Percentiles rank a stretch among this genome's conserved stretches.
Evolutionary conservation across 805 yeast genomes (phyloP).

Genomic region (Ogataea chonburiensis): DNA sequence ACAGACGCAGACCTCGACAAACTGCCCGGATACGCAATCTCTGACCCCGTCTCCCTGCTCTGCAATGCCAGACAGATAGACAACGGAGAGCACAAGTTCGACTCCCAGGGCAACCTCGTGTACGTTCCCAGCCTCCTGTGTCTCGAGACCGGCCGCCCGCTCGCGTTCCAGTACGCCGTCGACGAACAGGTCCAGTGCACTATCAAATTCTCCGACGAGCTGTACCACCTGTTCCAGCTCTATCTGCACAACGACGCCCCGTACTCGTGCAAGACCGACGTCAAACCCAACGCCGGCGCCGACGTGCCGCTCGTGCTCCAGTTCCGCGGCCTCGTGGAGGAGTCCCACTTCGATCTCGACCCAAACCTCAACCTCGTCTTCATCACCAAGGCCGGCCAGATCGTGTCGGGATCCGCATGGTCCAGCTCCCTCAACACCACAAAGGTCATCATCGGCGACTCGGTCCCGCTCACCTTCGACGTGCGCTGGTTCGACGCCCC

Average conservation of each 20-base stretch:
- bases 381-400: constrained; percentile 33
- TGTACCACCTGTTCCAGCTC: constrained; percentile 70
- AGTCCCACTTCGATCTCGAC: constrained; percentile 68
- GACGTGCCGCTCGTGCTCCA: constrained; percentile 60
- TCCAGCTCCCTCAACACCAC: constrained; percentile 61
- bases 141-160: constrained; percentile 60
- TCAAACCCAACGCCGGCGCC: constrained; percentile 44
- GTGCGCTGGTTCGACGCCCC: constrained; percentile 48
- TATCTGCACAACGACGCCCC: constrained; percentile 79
- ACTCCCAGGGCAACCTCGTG: constrained; percentile 55
- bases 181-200: constrained; percentile 60
- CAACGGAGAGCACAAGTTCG: constrained; percentile 73
- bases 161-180: constrained; percentile 51
- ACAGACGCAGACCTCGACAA: constrained; percentile 20
- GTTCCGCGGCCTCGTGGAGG: constrained; percentile 64
- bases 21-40: constrained; percentile 25
- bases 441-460: constrained; percentile 64
- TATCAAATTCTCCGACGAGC: constrained; percentile 57
- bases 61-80: constrained; percentile 71
- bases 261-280: constrained; percentile 62
- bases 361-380: constrained; percentile 52
- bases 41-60: constrained; percentile 47
- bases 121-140: constrained; percentile 62
- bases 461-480: constrained; percentile 54
- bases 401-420: constrained; percentile 57